Base-by-base conservation (phyloP, 108 stramenopile species). In the Fragilariopsis cylindrus region DNA sequence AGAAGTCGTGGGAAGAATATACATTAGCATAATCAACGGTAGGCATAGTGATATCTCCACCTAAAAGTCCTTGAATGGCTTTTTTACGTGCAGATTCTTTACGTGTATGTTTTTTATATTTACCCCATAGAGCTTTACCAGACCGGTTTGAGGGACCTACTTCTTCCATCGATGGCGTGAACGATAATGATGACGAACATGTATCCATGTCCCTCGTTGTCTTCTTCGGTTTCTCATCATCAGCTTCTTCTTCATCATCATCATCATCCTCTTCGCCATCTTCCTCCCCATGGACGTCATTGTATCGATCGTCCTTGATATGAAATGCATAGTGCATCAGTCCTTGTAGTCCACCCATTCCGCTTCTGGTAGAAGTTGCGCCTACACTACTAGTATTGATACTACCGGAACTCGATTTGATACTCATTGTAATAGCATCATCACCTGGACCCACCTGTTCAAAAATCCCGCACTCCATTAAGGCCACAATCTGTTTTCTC, bases 391-490 rank as follows among this genome's bases (percentile, higher is more conserved):
- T 40, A 57, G 7, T 66, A 6, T 19, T 9, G 19, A 16, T 11
- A 18, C 71, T 60, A 7, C 55, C 44, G 19, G 11, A 41, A 13
- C 43, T 45, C 6, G 44, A 42, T 8, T 21, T 5, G 47, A 66
- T 49, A 41, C 65, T 49, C 46, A 6, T 49, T 4, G 12, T 6
- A 0, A 49, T 4, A 7, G 65, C 15, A 9, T 55, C 69, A n/a
- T 55, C 52, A 9, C 41, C 69, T 15, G 53, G 53, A n/a, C 19
- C 16, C 1, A 43, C 70, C 18, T 83, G 55, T 52, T 83, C 62
- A 73, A 86, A 83, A 2, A 83, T 65, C 21, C 85, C 81, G 70
- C 80, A 83, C 74, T 86, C 85, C 9, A 86, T 41, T 44, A 86
- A 53, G 4, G 85, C 85, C 13, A 75, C 77, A 62, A 86, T 80